These are phyloP conservation scores for Balamuthia mandrillaris DNA, from an alignment of 208 protist species.

Conservation along the genomic window DNA sequence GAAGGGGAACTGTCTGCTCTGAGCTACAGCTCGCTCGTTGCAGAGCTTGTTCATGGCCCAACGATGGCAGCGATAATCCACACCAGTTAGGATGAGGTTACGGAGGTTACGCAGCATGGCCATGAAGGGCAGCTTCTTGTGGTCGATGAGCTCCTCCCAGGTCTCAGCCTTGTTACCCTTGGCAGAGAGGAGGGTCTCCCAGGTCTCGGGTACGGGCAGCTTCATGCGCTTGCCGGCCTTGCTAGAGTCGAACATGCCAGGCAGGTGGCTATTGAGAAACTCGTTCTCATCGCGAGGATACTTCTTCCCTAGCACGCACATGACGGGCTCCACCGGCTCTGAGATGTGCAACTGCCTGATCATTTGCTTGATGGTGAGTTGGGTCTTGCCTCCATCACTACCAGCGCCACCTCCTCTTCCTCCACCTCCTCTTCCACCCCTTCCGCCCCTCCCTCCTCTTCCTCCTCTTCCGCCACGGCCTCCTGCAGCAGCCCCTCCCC, in stretches of 20 bases:
- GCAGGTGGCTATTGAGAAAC: constrained; percentile 66
- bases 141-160: constrained; percentile 85
- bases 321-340: constrained; percentile 77
- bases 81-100: constrained; percentile 83
- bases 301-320: constrained; percentile 85
- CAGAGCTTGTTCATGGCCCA: constrained; percentile 45
- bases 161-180: constrained; percentile 81
- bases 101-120: constrained; percentile 89
- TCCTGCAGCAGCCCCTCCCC: background rate
- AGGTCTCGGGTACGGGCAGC: constrained; percentile 81
- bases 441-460: background rate
- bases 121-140: constrained; percentile 88
- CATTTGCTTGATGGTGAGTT: constrained; percentile 69
- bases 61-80: constrained; percentile 70
- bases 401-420: background rate
- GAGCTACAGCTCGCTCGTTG: constrained; percentile 64
- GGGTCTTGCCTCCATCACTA: background rate
- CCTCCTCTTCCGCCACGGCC: background rate
- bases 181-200: constrained; percentile 83
- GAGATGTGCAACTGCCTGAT: constrained; percentile 73
- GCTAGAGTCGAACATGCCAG: constrained; percentile 72
- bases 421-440: background rate
- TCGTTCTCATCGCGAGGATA: constrained; percentile 81
- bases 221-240: constrained; percentile 86
- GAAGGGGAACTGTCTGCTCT: constrained; percentile 83